These are phyloP conservation scores for Skeletonema grethae DNA, from an alignment of 108 stramenopile genomes.

Conservation along the genomic window DNA sequence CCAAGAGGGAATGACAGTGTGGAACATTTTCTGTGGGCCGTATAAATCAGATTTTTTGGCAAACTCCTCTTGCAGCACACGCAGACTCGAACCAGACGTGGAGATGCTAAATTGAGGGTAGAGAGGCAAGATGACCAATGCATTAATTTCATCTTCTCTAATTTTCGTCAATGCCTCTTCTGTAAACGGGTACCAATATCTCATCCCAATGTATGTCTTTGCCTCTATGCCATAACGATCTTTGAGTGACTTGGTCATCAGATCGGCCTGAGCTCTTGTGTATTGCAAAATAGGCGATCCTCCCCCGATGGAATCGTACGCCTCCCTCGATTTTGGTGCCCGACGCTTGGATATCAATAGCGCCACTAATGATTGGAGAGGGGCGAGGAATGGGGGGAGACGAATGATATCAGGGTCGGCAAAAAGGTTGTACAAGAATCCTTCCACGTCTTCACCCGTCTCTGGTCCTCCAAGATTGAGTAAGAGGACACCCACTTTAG, in stretches of 20 bases:
- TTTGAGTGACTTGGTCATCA: slow-evolving; percentile 61
- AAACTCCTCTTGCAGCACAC: slow-evolving; percentile 93
- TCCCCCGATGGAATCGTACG: slow-evolving; percentile 96
- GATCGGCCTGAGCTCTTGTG: slow-evolving; percentile 84
- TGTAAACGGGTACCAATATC: slow-evolving; percentile 98
- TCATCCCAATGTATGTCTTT: slow-evolving; percentile 97
- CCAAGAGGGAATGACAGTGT: slow-evolving; percentile 96
- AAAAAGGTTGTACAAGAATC: slow-evolving; percentile 96
- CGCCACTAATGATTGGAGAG: slow-evolving; percentile 84
- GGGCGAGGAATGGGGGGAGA: slow-evolving; percentile 75
- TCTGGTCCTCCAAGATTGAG: slow-evolving; percentile 96
- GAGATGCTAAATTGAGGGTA: slow-evolving; percentile 98
- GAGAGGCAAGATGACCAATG: slow-evolving; percentile 92
- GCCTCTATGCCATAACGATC: slow-evolving; percentile 66
- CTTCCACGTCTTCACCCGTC: slow-evolving; percentile 90
- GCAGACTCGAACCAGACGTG: slow-evolving; percentile 91
- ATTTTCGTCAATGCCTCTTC: slow-evolving; percentile 91
- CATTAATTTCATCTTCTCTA: slow-evolving; percentile 77
- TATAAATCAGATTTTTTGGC: slow-evolving; percentile 61
- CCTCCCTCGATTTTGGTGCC: slow-evolving; percentile 92
- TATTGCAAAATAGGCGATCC: slow-evolving; percentile 96
- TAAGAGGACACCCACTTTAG: slow-evolving; percentile 88
- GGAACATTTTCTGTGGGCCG: slow-evolving; percentile 76
- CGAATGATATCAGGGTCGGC: slow-evolving; percentile 99
- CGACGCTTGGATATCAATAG: slow-evolving; percentile 86